Evolutionary conservation across 2,329 filamentous ascomycete genomes (phyloP), one percentile per base, ranked within the genome.

Genomic region (Aureobasidium subglaciale): DNA sequence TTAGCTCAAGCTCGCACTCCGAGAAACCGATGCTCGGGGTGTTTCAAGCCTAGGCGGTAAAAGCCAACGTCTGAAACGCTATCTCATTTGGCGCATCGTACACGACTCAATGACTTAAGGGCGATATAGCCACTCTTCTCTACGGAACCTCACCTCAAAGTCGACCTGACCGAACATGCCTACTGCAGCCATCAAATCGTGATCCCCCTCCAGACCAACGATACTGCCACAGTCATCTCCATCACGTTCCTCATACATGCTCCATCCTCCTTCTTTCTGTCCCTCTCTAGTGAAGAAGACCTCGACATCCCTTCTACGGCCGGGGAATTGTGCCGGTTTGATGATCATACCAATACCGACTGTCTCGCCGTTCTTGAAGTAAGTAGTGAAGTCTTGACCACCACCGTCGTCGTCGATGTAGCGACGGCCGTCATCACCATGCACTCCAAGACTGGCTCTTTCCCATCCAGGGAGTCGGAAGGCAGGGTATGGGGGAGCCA

Each of bases 381-480:
- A 75, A 9, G 67, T 63, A 0, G 83, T 84, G 60, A 91, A 91
- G 56, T 82, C 75, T 59, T 81, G 80, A 16, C 88, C 88, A 20
- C 88, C 88, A 75, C 80, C 86, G 7, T 78, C 77, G 67, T 92
- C 86, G 65, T 90, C 89, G 63, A 90, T 77, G 67, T 86, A 93
- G 67, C 80, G 80, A 63, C 85, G 79, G 0, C 88, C 88, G 68
- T 92, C 88, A 67, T 92, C 88, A 43, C 85, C 84, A 67, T 92
- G 88, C n/a, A 92, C 82, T 1, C 78, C 88, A 13, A 91, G 65
- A 60, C 82, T 86, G 16, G 81, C 88, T 30, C 88, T 79, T 66
- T 93, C 86, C 88, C 88, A 92, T 2, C 88, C 88, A 0, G 88
- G 88, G 58, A 91, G 78, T 7, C 88, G 80, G 73, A 89, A 92